Evolutionary conservation across 306 rosid species (phyloP), one percentile per base, ranked within the genome.

Genomic region (Ormosia emarginata): DNA sequence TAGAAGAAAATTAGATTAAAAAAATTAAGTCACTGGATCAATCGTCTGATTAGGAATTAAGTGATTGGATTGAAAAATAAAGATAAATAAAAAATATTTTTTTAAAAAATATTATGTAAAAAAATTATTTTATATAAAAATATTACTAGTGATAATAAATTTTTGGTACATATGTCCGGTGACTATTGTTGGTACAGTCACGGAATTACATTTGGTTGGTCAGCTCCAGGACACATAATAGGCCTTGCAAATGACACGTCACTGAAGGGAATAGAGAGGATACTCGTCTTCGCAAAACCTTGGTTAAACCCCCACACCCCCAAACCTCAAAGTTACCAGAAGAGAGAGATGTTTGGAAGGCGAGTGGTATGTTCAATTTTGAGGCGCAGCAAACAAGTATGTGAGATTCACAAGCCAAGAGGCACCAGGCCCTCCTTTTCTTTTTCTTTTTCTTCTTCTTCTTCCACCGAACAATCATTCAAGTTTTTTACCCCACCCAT

Each of bases 291-390:
- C 8, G 14, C 52, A 57, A 58, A 82, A 82, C 82, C 73, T 50
- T 7, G 40, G 78, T 64, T 76, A 76, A 82, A 69, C 77, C 81
- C 79, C 24, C 24, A 24, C 24, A 24, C 24, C 24, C 24, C 24
- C 24, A 1, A 24, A 18, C 53, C 9, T n/a, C 44, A 17, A 36
- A 59, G 29, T 4, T 9, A 8, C 43, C 34, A 13, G 29, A 6
- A 41, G 41, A 59, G 57, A 56, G 32, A 77, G 72, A 85, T 86
- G 89, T 74, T 82, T 55, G 79, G 84, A 1, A 82, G 76, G 18
- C 67, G 75, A 72, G 8, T 33, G 8, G 18, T 66, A 41, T 39
- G 65, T 62, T 82, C 86, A 3, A 55, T 69, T 69, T 17, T 74
- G 78, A 59, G 12, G 67, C 71, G 78, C 74, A 44, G 63, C 77